A percentile compares a stretch with the other conserved stretches of the same genome.
Conservation (phyloP, 2,329 filamentous ascomycete genomes). For the Talaromyces sp. region DNA sequence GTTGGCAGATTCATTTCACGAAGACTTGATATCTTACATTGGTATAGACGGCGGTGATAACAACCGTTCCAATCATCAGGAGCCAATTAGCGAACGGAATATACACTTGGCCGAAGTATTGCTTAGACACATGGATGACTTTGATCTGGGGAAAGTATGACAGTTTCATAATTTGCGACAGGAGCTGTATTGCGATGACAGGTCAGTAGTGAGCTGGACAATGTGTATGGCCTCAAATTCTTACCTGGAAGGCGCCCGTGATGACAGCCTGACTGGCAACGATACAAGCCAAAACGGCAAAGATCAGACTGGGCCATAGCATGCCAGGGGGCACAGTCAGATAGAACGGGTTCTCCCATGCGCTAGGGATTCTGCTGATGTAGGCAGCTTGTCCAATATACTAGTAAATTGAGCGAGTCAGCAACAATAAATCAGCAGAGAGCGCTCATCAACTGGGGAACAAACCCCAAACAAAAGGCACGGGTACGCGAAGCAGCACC, state of each 20-base stretch:
- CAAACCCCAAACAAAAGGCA: slow-evolving; percentile 40
- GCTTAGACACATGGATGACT: slow-evolving; percentile 63
- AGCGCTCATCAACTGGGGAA: too few relatives aligned
- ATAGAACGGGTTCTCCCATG: slow-evolving; percentile 69
- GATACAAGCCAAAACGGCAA: slow-evolving; percentile 54
- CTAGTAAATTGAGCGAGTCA: too few relatives aligned
- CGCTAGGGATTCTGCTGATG: slow-evolving; percentile 54
- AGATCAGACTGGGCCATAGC: slow-evolving; percentile 61
- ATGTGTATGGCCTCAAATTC: too few relatives aligned
- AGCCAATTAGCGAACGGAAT: slow-evolving; percentile 72
- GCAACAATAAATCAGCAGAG: too few relatives aligned
- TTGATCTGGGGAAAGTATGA: slow-evolving; percentile 72
- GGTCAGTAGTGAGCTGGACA: too few relatives aligned
- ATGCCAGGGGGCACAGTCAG: slow-evolving; percentile 61
- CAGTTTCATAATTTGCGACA: slow-evolving; percentile 67
- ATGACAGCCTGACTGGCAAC: slow-evolving; percentile 76
- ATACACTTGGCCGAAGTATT: slow-evolving; percentile 69
- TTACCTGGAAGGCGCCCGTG: slow-evolving; percentile 66
- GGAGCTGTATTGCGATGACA: too few relatives aligned
- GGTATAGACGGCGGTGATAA: slow-evolving; percentile 68
- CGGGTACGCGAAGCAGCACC: slow-evolving; percentile 63
- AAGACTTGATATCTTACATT: too few relatives aligned
- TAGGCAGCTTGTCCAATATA: slow-evolving; percentile 72
- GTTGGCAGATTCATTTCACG: too few relatives aligned
- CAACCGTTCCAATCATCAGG: slow-evolving; percentile 67